A percentile compares a stretch with the other conserved stretches of the same genome.
Evolutionary conservation across 352 stramenopile genomes (phyloP).

Genomic region (Phytopythium helicoides): DNA sequence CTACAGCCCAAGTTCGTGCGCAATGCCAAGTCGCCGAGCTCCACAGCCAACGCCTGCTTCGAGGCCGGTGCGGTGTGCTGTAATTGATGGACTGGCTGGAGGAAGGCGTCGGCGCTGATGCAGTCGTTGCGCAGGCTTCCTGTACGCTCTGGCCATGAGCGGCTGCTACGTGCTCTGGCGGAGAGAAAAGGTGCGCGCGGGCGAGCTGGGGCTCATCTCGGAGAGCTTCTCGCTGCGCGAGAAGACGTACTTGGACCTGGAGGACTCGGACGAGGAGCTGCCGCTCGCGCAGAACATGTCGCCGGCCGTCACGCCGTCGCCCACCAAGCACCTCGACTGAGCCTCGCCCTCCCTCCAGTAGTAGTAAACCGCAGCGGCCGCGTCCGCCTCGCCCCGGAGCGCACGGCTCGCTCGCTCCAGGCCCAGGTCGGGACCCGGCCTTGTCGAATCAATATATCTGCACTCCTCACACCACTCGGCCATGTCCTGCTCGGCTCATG

Average conservation of each 20-base stretch:
- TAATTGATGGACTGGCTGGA: neutral
- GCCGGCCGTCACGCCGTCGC: constrained; percentile 15
- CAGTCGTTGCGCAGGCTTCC: constrained; percentile 20
- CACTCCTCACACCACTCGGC: neutral
- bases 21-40: constrained; percentile 67
- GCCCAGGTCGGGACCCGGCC: too few relatives aligned
- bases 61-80: constrained; percentile 60
- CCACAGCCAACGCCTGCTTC: constrained; percentile 71
- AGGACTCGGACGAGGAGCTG: constrained; percentile 71
- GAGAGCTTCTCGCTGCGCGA: constrained; percentile 45
- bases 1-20: constrained; percentile 74
- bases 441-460: constrained; percentile 5
- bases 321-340: constrained; percentile 4
- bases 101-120: too few relatives aligned
- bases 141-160: constrained; percentile 49
- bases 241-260: constrained; percentile 56
- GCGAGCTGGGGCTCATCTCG: constrained; percentile 37
- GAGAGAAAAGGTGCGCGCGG: constrained; percentile 43
- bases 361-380: neutral
- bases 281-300: constrained; percentile 70
- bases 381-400: neutral
- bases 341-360: too few relatives aligned
- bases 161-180: constrained; percentile 59
- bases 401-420: too few relatives aligned
- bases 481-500: neutral